A percentile compares a stretch with the other conserved stretches of the same genome.
phyloP scores from a whole-genome alignment of 2,329 filamentous ascomycete genomes.

The Colletotrichum ledebouriae region DNA sequence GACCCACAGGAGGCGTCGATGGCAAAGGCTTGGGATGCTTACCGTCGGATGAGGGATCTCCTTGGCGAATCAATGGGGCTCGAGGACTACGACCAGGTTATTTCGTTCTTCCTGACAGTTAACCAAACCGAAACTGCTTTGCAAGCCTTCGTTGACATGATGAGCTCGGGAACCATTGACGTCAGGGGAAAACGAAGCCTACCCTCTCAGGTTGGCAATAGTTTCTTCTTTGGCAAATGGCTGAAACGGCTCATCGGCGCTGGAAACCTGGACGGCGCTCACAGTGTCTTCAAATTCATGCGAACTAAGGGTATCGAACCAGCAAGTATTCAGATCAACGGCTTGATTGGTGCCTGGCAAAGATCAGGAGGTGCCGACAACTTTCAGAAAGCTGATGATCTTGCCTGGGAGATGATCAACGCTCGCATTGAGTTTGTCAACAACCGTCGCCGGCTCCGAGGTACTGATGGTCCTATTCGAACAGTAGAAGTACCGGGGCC shows the following conservation, averaged over 20 bases:
- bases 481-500: slow-evolving; percentile 43
- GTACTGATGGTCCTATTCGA: slow-evolving; percentile 46
- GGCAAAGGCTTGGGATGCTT: slow-evolving; percentile 75
- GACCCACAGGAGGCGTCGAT: slow-evolving; percentile 60
- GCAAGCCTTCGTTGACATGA: slow-evolving; percentile 90
- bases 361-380: slow-evolving; percentile 69
- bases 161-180: slow-evolving; percentile 72
- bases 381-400: slow-evolving; percentile 72
- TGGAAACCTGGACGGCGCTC: slow-evolving; percentile 77
- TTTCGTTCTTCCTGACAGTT: slow-evolving; percentile 77
- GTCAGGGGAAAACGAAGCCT: slow-evolving; percentile 58
- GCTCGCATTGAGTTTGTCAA: slow-evolving; percentile 75
- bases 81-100: slow-evolving; percentile 81
- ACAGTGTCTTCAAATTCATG: slow-evolving; percentile 82
- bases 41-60: slow-evolving; percentile 72
- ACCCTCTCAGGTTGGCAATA: slow-evolving; percentile 71
- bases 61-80: slow-evolving; percentile 74
- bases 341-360: slow-evolving; percentile 83
- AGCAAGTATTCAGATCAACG: slow-evolving; percentile 83
- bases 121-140: slow-evolving; percentile 77
- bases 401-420: slow-evolving; percentile 84
- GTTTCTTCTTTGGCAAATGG: slow-evolving; percentile 91
- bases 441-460: slow-evolving; percentile 54
- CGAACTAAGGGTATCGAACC: slow-evolving; percentile 75
- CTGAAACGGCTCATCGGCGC: slow-evolving; percentile 84